Percentiles rank a stretch among this genome's conserved stretches.
Conservation (phyloP, 768 basidiomycete species). For the Rhodotorula paludigena region DNA sequence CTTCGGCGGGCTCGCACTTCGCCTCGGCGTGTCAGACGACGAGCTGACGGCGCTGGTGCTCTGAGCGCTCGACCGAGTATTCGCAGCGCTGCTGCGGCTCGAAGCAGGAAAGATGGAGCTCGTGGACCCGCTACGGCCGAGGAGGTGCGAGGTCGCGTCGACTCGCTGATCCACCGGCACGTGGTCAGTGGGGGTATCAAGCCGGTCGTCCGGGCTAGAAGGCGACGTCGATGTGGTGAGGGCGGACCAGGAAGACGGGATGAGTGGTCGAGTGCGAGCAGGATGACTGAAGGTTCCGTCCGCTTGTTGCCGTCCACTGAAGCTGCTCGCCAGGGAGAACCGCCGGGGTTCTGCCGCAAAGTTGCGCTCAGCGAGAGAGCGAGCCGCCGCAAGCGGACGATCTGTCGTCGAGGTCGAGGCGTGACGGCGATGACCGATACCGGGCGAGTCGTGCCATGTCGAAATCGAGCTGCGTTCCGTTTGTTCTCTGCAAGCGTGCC, state of each 20-base stretch:
- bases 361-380: not conserved
- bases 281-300: not conserved
- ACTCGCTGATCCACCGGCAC: not conserved
- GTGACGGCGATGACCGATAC: not conserved
- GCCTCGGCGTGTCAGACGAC: not conserved
- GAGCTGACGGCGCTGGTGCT: not conserved
- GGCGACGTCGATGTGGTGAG: too few relatives aligned
- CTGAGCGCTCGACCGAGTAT: not conserved
- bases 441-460: slow-evolving; percentile 17
- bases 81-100: not conserved
- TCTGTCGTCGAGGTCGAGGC: not conserved
- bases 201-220: too few relatives aligned
- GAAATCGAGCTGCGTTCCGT: slow-evolving; percentile 25
- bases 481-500: slow-evolving; percentile 2
- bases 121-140: slow-evolving; percentile 5
- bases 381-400: not conserved
- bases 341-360: not conserved
- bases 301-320: not conserved
- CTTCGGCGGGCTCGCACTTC: not conserved
- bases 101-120: slow-evolving; percentile 10
- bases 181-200: not conserved
- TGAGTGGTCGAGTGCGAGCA: not conserved
- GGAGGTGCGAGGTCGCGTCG: slow-evolving; percentile 17
- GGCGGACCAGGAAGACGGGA: not conserved
- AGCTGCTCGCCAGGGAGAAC: not conserved